A percentile compares a stretch with the other conserved stretches of the same genome.
Evolutionary conservation across 306 rosid species (phyloP).

Genomic region (Vachellia collinsii): DNA sequence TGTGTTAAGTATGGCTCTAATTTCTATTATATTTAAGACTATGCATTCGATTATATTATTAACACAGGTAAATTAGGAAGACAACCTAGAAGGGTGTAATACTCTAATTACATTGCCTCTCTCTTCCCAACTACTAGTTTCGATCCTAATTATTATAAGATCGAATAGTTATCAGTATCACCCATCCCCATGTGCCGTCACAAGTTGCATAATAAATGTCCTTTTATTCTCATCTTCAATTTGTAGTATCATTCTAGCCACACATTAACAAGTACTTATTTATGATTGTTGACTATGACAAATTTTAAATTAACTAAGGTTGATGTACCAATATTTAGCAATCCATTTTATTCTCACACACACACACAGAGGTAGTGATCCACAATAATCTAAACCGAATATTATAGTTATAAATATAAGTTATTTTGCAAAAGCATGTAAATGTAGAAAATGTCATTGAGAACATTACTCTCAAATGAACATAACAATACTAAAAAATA

Average conservation of each 20-base stretch:
- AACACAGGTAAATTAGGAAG: too few species aligned
- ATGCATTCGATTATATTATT: too few species aligned
- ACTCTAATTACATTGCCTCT: background rate
- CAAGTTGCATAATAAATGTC: background rate
- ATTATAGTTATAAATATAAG: too few species aligned
- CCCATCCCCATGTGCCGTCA: background rate
- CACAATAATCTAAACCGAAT: too few species aligned
- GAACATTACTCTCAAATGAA: too few species aligned
- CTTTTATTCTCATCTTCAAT: background rate
- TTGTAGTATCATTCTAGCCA: background rate
- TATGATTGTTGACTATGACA: background rate
- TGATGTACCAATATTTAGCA: background rate
- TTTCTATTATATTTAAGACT: too few species aligned
- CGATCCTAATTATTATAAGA: background rate
- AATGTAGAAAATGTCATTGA: too few species aligned
- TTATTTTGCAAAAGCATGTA: too few species aligned
- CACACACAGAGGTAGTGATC: too few species aligned
- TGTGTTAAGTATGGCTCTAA: too few species aligned
- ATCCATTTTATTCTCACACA: background rate
- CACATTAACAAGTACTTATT: background rate
- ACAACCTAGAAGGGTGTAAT: too few species aligned
- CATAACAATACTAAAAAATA: too few species aligned
- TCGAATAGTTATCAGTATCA: background rate
- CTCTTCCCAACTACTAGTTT: background rate
- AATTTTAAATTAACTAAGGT: background rate